A percentile compares a stretch with the other conserved stretches of the same genome.
phyloP scores from a whole-genome alignment of 257 asterid genomes.

The Pogostemon cablin region DNA sequence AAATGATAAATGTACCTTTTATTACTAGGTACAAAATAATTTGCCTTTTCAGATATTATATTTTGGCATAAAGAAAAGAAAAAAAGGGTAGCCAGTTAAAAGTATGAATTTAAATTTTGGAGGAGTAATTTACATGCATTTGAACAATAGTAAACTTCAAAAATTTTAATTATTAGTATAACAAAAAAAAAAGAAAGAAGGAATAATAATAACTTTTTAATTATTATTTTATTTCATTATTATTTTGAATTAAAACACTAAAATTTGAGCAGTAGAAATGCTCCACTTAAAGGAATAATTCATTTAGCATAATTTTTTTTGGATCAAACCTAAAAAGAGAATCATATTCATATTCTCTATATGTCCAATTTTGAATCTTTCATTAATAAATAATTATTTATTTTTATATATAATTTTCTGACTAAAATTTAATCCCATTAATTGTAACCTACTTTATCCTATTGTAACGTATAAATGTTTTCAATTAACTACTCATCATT shows the following conservation, averaged over 20 bases:
- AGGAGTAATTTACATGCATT: too few species aligned
- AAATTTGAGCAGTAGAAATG: neutral
- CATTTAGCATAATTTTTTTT: slow-evolving; percentile 22
- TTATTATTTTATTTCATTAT: neutral
- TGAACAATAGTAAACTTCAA: too few species aligned
- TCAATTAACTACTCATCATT: too few species aligned
- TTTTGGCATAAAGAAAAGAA: neutral
- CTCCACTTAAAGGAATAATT: slow-evolving; percentile 20
- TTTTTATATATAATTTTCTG: neutral
- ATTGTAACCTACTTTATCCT: too few species aligned
- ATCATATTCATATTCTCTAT: slow-evolving; percentile 34
- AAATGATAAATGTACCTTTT: neutral
- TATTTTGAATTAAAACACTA: neutral
- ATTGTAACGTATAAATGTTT: too few species aligned
- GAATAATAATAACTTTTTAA: neutral
- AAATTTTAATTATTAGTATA: too few species aligned
- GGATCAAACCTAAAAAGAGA: slow-evolving; percentile 25
- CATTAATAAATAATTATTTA: neutral
- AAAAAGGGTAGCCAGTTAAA: neutral
- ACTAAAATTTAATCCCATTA: too few species aligned
- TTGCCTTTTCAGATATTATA: too few species aligned
- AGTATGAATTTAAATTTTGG: neutral
- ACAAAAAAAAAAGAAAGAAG: neutral
- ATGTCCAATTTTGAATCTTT: slow-evolving; percentile 1
- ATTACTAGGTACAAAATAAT: too few species aligned